Base-by-base conservation (phyloP, 208 protist genomes). In the Crithidia fasciculata region DNA sequence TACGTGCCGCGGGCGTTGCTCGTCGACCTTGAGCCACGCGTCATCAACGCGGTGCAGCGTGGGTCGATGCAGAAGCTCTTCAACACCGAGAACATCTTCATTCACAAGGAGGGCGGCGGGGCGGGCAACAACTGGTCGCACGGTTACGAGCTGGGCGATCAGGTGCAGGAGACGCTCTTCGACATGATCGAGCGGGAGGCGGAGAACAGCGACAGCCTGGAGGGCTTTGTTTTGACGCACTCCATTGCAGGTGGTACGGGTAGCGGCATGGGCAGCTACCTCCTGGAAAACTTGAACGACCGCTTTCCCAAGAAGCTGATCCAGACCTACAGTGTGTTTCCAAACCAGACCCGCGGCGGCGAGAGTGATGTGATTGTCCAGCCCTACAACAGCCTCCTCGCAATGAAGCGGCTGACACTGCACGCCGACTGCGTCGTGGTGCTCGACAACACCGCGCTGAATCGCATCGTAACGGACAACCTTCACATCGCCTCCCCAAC, bases 101-200 rank as follows among this genome's bases (percentile, higher is more conserved):
- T 99, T 40, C 90, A 98, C 72, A 67, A 80, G 8, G 89, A 99
- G 37, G 97, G 98, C 50, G 96, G 95, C 66, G 99, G 99, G 55
- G 99, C 99, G 5, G 99, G 99, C 63, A 99, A 99, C 85, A 99
- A 99, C 78, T 99, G 99, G 99, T 99, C 98, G 2, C 93, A 92
- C 73, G 98, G 98, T 62, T 98, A 95, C 76, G 92, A 96, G 68
- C 77, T 95, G 36, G 98, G 87, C 36, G 90, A 99, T 52, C 84
- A 88, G 12, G 85, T 98, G 18, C 85, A 96, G 54, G 95, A 99
- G 64, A 95, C 96, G 28, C 83, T 99, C 9, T 94, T 99, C 64
- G 99, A 99, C 45, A 99, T 99, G 94, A 98, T 99, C 69, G 98
- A 99, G 85, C 85, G 99, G 18, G 99, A 99, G 88, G 99, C 98